Base-by-base conservation (phyloP, 2,329 filamentous ascomycete genomes). In the Scedosporium apiospermum region DNA sequence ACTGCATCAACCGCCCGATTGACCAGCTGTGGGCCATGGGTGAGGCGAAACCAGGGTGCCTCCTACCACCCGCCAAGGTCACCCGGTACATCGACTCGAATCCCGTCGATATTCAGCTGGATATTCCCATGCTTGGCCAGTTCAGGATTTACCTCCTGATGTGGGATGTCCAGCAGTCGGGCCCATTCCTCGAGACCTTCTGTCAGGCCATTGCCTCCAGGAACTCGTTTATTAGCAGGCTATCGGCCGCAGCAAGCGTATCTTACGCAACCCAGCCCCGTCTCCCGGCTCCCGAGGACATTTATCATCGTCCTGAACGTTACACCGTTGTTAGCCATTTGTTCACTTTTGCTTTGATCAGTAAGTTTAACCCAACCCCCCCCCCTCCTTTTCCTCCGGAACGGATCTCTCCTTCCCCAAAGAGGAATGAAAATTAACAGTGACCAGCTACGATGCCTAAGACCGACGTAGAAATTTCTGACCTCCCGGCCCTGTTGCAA, bases 11-110 rank as follows among this genome's bases (percentile, higher is more conserved):
- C 71, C 76, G 75, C 63, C 69, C 72, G 41, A 71, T 75, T 23
- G 68, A 74, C 49, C 71, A 77, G 61, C 71, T 73, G 14, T 75
- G 76, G 58, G 73, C 75, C 18, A 74, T 77, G 69, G 80, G 81
- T 46, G 78, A 80, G 27, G 79, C 80, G 57, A 79, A 78, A 65
- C 81, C 81, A 3, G 82, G 82, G 6, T 82, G 80, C 59, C 75
- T 83, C 23, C 77, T 89, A 27, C 82, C 86, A 3, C 89, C 89
- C 2, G 86, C 86, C 49, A 88, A 85, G 72, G 88, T 88, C 18
- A 89, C 87, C 0, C 82, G 89, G 30, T 91, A 88, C 70, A 82
- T 91, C 60, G 89, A 93, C 72, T 86, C 88, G 3, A 93, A 92
- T 68, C 89, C 89, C 0, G 84, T 93, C 51, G 87, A 92, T 67